Evolutionary conservation across 305 asterid species (phyloP).

Genomic region (Fraxinus floribunda): DNA sequence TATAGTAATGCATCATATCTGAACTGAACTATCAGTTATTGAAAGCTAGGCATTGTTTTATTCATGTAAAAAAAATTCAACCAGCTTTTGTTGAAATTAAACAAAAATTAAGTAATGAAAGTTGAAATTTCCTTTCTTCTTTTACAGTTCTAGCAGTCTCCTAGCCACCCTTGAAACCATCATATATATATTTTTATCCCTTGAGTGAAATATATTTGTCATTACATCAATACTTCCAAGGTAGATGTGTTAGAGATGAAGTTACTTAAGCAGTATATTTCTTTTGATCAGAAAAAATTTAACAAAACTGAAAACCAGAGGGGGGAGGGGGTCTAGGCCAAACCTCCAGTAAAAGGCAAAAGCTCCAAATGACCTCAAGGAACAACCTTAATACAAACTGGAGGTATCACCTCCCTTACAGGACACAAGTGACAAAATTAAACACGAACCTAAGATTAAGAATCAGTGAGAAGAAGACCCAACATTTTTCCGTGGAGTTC

Average conservation of each 20-base stretch:
- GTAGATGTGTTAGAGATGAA: background rate
- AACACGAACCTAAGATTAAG: background rate
- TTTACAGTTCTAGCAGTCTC: background rate
- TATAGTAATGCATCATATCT: background rate
- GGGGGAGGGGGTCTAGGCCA: background rate
- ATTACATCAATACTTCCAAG: background rate
- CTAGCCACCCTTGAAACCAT: background rate
- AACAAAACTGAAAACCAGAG: background rate
- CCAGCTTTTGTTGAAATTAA: background rate
- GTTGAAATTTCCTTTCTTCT: background rate
- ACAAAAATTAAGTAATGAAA: background rate
- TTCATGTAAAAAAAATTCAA: background rate
- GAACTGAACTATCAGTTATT: background rate
- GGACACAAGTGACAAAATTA: background rate
- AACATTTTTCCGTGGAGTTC: background rate
- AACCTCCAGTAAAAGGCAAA: background rate
- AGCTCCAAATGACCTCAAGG: background rate
- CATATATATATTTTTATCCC: background rate
- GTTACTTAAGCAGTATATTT: background rate
- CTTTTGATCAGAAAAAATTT: background rate
- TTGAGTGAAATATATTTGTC: background rate
- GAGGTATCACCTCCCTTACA: background rate
- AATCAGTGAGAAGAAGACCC: background rate
- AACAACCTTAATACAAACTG: background rate
- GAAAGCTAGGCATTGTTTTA: background rate